phyloP scores from a whole-genome alignment of 2,329 filamentous ascomycete genomes.

The Diplocarpon rosae region DNA sequence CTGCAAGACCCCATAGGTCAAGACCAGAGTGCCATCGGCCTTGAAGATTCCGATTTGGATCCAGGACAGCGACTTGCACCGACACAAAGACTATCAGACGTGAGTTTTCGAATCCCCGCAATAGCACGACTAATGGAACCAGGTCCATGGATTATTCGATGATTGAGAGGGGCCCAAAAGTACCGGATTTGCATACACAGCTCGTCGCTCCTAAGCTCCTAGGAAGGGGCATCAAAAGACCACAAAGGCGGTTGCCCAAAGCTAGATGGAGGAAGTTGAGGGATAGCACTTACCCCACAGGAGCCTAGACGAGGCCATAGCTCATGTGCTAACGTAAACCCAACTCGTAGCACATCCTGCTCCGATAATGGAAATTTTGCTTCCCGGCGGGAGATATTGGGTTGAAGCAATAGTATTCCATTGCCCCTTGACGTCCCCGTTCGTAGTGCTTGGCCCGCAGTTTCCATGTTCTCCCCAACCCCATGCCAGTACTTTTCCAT shows the following conservation, averaged over 20 bases:
- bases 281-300: neutral
- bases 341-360: constrained; percentile 91
- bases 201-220: no score
- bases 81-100: constrained; percentile 64
- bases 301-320: neutral
- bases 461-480: constrained; percentile 98
- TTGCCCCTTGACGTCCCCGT: constrained; percentile 56
- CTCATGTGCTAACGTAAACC: constrained; percentile 40
- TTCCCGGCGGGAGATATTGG: constrained; percentile 39
- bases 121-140: constrained; percentile 14
- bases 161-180: constrained; percentile 6
- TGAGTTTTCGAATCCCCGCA: constrained; percentile 28
- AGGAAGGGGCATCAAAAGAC: no score
- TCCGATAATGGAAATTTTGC: constrained; percentile 50
- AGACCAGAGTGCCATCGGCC: constrained; percentile 6
- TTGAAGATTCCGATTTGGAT: constrained; percentile 1
- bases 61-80: constrained; percentile 45
- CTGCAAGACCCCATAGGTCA: constrained; percentile 10
- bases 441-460: constrained; percentile 59
- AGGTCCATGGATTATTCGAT: constrained; percentile 27
- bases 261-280: no score
- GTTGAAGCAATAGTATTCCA: constrained; percentile 57
- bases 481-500: constrained; percentile 67
- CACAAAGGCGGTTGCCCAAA: no score
- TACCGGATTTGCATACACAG: no score